phyloP scores from a whole-genome alignment of 2,329 filamentous ascomycete species.

The Penicillium italicum region DNA sequence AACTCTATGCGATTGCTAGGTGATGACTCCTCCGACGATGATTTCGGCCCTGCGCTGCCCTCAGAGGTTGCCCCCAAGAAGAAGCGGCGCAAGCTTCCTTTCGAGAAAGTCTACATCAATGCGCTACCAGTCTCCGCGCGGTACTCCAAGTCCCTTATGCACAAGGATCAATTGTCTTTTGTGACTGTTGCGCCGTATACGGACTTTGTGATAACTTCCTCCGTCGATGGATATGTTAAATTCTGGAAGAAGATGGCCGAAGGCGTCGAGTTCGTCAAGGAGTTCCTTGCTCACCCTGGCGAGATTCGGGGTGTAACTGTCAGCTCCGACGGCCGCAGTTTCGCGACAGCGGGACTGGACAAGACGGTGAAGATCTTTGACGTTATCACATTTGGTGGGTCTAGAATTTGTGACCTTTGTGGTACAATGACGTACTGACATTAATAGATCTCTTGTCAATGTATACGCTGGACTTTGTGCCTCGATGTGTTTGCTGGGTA shows the following conservation, averaged over 20 bases:
- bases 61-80: conserved; percentile 76
- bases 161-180: conserved; percentile 90
- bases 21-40: conserved; percentile 65
- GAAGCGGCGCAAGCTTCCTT: conserved; percentile 83
- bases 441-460: conserved; percentile 70
- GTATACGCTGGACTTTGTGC: conserved; percentile 70
- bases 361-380: conserved; percentile 55
- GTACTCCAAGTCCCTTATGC: conserved; percentile 97
- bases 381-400: conserved; percentile 69
- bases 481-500: conserved; percentile 85
- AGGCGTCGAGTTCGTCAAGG: conserved; percentile 95
- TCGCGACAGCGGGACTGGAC: conserved; percentile 73
- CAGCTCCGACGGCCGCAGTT: conserved; percentile 87
- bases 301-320: conserved; percentile 80
- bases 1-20: conserved; percentile 20
- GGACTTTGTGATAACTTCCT: conserved; percentile 93
- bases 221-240: conserved; percentile 92
- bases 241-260: conserved; percentile 97
- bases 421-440: neutral
- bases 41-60: conserved; percentile 89
- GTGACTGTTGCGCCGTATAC: conserved; percentile 84
- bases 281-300: conserved; percentile 85
- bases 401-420: neutral
- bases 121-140: conserved; percentile 76
- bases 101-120: conserved; percentile 92